phyloP scores from a whole-genome alignment of 345 rosid species.

The Arabis hirsuta region DNA sequence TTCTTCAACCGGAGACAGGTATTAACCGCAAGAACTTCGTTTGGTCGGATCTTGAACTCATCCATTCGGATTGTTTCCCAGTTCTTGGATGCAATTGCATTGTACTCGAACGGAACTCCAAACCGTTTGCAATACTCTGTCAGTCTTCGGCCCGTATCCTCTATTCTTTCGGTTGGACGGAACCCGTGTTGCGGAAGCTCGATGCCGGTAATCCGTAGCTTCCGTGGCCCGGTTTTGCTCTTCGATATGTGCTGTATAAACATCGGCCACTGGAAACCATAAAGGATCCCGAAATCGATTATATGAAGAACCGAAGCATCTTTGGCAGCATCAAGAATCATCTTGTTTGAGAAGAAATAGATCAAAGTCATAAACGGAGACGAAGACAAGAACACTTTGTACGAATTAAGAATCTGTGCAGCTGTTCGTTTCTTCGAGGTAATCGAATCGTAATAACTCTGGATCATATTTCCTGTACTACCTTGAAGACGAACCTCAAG shows the following conservation, averaged over 20 bases:
- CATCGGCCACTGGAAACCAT: conserved; percentile 91
- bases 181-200: conserved; percentile 80
- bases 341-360: conserved; percentile 55
- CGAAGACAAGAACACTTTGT: conserved; percentile 52
- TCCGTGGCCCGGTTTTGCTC: conserved; percentile 56
- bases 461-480: conserved; percentile 42
- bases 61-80: conserved; percentile 75
- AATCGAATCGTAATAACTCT: conserved; percentile 41
- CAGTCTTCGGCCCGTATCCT: conserved; percentile 74
- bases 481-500: conserved; percentile 78
- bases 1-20: conserved; percentile 49
- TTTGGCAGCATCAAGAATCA: conserved; percentile 55
- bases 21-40: conserved; percentile 74
- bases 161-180: conserved; percentile 67
- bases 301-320: conserved; percentile 70
- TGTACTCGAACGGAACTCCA: conserved; percentile 77
- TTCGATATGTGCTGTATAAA: conserved; percentile 65
- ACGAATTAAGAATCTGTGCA: conserved; percentile 66
- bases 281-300: conserved; percentile 78
- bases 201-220: conserved; percentile 81
- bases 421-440: conserved; percentile 54
- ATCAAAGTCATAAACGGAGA: conserved; percentile 73
- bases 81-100: conserved; percentile 55
- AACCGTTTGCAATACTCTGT: conserved; percentile 71
- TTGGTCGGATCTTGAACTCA: conserved; percentile 60